Percentiles rank a stretch among this genome's conserved stretches.
Conservation (phyloP, 495 filamentous ascomycete species). For the Penicillium daleae region DNA sequence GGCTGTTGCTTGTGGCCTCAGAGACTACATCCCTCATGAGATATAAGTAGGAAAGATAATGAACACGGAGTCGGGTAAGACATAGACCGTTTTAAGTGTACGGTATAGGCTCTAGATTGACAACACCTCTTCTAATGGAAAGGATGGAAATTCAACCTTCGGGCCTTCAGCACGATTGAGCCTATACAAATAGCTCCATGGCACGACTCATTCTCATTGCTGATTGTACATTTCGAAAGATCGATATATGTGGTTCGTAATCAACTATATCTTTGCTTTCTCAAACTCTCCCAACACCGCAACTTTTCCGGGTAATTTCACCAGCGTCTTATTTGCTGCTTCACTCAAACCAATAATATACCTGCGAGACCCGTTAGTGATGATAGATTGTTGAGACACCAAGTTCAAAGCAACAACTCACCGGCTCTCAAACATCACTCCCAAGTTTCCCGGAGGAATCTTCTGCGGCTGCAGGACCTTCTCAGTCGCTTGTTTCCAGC, state of each 20-base stretch:
- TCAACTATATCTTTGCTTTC: background rate
- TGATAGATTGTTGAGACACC: background rate
- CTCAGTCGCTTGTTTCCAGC: background rate
- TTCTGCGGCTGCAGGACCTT: background rate
- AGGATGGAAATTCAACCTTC: too few species aligned
- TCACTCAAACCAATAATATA: constrained; percentile 1
- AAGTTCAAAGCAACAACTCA: background rate
- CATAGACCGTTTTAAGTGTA: too few species aligned
- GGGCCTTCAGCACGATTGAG: too few species aligned
- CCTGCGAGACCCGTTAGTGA: background rate
- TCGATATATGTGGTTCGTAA: background rate
- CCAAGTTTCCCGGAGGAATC: background rate
- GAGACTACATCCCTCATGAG: too few species aligned
- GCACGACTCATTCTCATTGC: background rate
- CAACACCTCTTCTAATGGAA: too few species aligned
- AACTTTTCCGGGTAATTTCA: background rate
- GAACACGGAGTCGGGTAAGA: too few species aligned
- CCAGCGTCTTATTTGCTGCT: background rate
- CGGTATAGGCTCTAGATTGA: too few species aligned
- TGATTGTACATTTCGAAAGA: background rate
- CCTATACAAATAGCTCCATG: too few species aligned
- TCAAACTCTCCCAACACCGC: background rate
- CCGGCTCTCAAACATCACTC: background rate
- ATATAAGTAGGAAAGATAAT: too few species aligned
- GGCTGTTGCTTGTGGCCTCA: too few species aligned